Conservation (phyloP, 164 flowering plant genomes). For the Berberis thunbergii region DNA sequence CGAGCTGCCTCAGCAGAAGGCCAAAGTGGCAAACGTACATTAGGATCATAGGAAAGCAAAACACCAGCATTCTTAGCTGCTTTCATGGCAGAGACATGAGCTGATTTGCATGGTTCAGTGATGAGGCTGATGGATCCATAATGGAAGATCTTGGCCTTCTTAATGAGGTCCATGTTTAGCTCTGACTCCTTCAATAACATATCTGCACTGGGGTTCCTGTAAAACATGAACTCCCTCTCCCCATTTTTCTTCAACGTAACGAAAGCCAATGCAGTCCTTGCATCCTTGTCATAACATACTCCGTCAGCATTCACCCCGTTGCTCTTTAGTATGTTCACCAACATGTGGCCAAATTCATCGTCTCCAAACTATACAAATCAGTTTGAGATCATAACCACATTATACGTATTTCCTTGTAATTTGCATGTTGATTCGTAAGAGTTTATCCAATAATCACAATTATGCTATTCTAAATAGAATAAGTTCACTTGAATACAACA, state of each 20-base stretch:
- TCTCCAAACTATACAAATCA: constrained; percentile 26
- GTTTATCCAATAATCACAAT: no score
- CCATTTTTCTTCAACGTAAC: constrained; percentile 50
- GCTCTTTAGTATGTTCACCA: constrained; percentile 40
- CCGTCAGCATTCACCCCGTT: constrained; percentile 49
- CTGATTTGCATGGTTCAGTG: background rate
- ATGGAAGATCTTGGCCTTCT: constrained; percentile 9
- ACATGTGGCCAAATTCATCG: constrained; percentile 72
- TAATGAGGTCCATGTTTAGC: constrained; percentile 41
- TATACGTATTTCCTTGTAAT: no score
- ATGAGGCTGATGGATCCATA: background rate
- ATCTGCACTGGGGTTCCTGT: constrained; percentile 73
- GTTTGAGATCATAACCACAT: no score
- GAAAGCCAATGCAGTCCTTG: constrained; percentile 67
- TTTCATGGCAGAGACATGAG: background rate
- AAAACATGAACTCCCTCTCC: constrained; percentile 71
- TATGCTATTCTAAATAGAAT: no score
- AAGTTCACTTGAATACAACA: no score
- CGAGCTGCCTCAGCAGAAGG: background rate
- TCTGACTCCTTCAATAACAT: constrained; percentile 52
- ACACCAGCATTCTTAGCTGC: background rate
- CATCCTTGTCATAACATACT: constrained; percentile 42
- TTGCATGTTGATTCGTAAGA: no score
- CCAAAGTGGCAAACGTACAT: background rate
- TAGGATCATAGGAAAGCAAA: background rate